phyloP scores from a whole-genome alignment of 345 rosid genomes.

The Crucihimalaya himalaica region DNA sequence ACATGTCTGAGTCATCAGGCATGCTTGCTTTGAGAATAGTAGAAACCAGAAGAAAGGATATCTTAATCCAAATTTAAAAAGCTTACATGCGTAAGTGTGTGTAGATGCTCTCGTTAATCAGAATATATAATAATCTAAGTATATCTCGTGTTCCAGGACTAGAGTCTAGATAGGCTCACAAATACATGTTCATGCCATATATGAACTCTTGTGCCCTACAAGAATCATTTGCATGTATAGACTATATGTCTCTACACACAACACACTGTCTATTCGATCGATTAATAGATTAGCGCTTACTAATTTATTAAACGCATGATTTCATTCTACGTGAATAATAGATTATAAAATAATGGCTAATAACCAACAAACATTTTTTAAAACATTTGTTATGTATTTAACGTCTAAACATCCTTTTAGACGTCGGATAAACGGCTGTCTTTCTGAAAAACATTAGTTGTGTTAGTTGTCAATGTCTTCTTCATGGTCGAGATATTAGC shows the following conservation, averaged over 20 bases:
- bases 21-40: conserved; percentile 45
- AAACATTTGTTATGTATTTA: background rate
- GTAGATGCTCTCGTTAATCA: conserved; percentile 41
- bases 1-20: conserved; percentile 38
- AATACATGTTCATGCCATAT: conserved; percentile 31
- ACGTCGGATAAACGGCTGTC: background rate
- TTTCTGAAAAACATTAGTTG: background rate
- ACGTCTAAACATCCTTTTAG: conserved; percentile 11
- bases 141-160: conserved; percentile 31
- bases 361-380: background rate
- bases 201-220: conserved; percentile 21
- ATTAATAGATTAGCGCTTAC: background rate
- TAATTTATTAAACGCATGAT: background rate
- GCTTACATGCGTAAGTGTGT: conserved; percentile 42
- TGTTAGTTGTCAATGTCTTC: background rate
- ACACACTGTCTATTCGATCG: background rate
- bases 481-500: conserved; percentile 8
- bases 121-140: conserved; percentile 32
- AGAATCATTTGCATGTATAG: conserved; percentile 20
- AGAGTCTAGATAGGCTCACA: conserved; percentile 36
- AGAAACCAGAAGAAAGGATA: conserved; percentile 34
- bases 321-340: background rate
- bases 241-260: background rate
- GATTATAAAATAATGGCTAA: background rate
- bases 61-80: conserved; percentile 32